These are phyloP conservation scores for Ceratobasidium theobromae DNA, from an alignment of 1,284 basidiomycete genomes.

Conservation along the genomic window DNA sequence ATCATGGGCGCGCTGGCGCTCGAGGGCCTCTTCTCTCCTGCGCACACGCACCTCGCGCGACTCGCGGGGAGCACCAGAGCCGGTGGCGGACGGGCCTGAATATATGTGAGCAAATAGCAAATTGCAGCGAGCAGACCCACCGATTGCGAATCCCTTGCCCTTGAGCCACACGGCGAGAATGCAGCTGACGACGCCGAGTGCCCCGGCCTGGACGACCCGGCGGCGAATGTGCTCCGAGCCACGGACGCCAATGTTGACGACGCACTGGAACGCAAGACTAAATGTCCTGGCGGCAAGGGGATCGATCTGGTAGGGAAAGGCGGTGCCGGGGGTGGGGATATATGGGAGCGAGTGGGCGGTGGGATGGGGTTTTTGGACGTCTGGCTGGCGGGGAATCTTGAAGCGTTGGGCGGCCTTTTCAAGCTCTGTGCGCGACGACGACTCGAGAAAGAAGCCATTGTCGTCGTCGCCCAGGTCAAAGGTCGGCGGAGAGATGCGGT, in stretches of 20 bases:
- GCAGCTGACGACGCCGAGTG: slow-evolving; percentile 91
- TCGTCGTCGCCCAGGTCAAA: slow-evolving; percentile 31
- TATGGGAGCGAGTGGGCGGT: too few relatives aligned
- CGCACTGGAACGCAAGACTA: slow-evolving; percentile 92
- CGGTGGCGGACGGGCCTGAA: slow-evolving; percentile 38
- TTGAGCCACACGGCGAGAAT: slow-evolving; percentile 92
- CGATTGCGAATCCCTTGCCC: slow-evolving; percentile 77
- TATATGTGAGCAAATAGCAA: slow-evolving; percentile 49
- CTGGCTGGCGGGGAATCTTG: not conserved
- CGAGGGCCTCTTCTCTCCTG: slow-evolving; percentile 32
- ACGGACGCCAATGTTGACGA: slow-evolving; percentile 96
- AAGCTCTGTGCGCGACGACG: slow-evolving; percentile 17
- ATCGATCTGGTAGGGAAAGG: slow-evolving; percentile 57
- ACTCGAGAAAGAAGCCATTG: slow-evolving; percentile 12
- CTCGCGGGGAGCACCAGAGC: slow-evolving; percentile 35
- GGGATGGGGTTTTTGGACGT: slow-evolving; percentile 9
- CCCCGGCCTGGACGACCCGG: slow-evolving; percentile 94
- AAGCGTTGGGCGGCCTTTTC: slow-evolving; percentile 12
- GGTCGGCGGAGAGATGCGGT: slow-evolving; percentile 8
- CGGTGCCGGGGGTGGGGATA: too few relatives aligned
- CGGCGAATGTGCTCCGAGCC: slow-evolving; percentile 92
- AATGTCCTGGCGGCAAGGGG: slow-evolving; percentile 85
- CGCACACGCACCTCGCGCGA: slow-evolving; percentile 33
- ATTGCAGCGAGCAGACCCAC: slow-evolving; percentile 60
- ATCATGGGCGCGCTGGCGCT: slow-evolving; percentile 47